Evolutionary conservation across 177 flowering plant genomes (phyloP).

Genomic region (Vitis hybrid): DNA sequence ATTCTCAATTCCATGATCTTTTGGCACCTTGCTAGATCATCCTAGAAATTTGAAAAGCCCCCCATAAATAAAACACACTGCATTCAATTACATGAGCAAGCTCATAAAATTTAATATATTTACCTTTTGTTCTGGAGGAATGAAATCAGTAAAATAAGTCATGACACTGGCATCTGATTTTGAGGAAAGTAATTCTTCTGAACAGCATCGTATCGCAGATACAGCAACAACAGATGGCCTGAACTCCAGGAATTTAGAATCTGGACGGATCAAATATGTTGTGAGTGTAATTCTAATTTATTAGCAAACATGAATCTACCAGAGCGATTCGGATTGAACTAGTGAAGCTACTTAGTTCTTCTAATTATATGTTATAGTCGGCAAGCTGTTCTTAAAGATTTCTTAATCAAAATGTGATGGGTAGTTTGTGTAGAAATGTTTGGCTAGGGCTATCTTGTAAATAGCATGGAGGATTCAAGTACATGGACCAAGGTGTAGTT

Average conservation of each 20-base stretch:
- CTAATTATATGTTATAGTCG: too few species aligned
- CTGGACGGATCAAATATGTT: slow-evolving; percentile 28
- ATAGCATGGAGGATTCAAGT: too few species aligned
- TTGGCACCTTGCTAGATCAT: slow-evolving; percentile 35
- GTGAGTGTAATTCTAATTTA: neutral
- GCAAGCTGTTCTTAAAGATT: too few species aligned
- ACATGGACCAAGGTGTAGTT: too few species aligned
- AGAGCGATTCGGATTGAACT: too few species aligned
- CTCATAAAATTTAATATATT: neutral
- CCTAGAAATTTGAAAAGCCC: slow-evolving; percentile 23
- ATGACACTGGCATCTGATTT: slow-evolving; percentile 16
- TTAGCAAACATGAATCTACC: too few species aligned
- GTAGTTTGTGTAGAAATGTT: too few species aligned
- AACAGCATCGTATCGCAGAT: slow-evolving; percentile 46
- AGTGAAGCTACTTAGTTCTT: too few species aligned
- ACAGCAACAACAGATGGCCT: slow-evolving; percentile 45
- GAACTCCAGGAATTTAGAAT: slow-evolving; percentile 42
- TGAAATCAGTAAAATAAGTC: slow-evolving; percentile 20
- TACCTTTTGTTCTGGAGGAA: slow-evolving; percentile 46
- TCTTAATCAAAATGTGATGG: too few species aligned
- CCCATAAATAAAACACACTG: neutral
- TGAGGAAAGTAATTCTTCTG: slow-evolving; percentile 34
- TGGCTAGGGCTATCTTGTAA: too few species aligned
- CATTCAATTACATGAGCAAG: neutral
- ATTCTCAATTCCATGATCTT: slow-evolving; percentile 34